phyloP scores from a whole-genome alignment of 768 basidiomycete species.

The Multifurca ochricompacta region DNA sequence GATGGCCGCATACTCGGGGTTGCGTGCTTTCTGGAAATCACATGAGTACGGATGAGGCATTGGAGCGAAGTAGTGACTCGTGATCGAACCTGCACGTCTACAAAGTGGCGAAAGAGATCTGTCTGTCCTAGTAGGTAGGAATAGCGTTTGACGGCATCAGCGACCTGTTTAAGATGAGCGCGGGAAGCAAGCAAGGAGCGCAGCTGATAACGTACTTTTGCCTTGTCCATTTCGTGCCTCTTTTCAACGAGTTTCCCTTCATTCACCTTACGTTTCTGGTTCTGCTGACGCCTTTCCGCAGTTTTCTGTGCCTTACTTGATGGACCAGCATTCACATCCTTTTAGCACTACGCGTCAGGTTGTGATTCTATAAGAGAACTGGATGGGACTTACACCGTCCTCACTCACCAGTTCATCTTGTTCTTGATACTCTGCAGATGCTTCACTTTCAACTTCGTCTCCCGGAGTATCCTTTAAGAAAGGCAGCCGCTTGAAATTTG shows the following conservation, averaged over 20 bases:
- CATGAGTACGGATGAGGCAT: neutral
- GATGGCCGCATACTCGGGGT: conserved; percentile 88
- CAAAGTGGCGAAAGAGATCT: conserved; percentile 96
- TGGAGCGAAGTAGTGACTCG: neutral
- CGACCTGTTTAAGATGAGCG: conserved; percentile 43
- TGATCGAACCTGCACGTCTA: conserved; percentile 81
- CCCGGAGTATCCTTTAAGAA: conserved; percentile 51
- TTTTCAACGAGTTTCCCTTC: conserved; percentile 63
- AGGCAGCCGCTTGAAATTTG: conserved; percentile 22
- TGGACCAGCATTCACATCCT: conserved; percentile 34
- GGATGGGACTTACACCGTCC: conserved; percentile 27
- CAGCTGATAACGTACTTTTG: conserved; percentile 46
- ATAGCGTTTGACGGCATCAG: conserved; percentile 94
- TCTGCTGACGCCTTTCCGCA: conserved; percentile 36
- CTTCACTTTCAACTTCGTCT: conserved; percentile 70
- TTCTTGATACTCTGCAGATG: conserved; percentile 36
- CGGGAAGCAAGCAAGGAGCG: neutral
- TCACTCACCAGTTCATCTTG: conserved; percentile 57
- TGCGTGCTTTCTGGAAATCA: conserved; percentile 54
- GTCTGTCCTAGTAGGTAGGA: conserved; percentile 98
- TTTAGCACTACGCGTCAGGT: conserved; percentile 29
- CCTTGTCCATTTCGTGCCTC: conserved; percentile 82
- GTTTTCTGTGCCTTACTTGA: conserved; percentile 32
- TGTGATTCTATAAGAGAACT: conserved; percentile 19
- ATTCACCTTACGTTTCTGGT: conserved; percentile 54